These are phyloP conservation scores for Blastocystis sp. DNA, from an alignment of 352 stramenopile genomes.

Conservation along the genomic window DNA sequence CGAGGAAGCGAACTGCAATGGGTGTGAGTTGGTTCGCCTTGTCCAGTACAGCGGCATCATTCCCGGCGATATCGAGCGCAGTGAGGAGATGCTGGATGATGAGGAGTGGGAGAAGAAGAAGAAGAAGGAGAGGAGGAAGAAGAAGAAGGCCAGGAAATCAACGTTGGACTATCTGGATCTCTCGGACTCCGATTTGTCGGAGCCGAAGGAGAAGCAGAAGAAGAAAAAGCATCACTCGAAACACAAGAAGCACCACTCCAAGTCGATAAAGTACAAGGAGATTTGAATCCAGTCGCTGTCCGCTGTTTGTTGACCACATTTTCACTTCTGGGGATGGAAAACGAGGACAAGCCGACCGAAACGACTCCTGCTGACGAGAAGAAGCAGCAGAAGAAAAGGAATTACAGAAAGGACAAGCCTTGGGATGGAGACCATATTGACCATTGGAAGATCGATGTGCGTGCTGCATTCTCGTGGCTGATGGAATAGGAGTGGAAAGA, in stretches of 20 bases:
- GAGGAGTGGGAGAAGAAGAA: slow-evolving; percentile 38
- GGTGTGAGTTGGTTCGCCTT: background rate
- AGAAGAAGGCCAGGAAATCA: background rate
- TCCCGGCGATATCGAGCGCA: slow-evolving; percentile 9
- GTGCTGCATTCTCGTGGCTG: slow-evolving; percentile 76
- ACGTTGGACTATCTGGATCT: background rate
- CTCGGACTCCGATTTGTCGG: background rate
- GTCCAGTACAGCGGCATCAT: slow-evolving; percentile 37
- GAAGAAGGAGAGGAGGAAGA: background rate
- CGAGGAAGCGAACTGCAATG: background rate
- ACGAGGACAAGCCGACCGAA: slow-evolving; percentile 12
- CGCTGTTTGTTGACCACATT: background rate
- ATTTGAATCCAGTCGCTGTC: too few species aligned
- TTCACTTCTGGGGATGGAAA: slow-evolving; percentile 41
- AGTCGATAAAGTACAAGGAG: too few species aligned
- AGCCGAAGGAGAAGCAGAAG: background rate
- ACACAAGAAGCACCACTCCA: too few species aligned
- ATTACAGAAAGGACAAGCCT: slow-evolving; percentile 97
- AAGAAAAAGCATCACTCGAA: background rate
- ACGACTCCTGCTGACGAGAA: slow-evolving; percentile 28
- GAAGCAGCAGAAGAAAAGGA: slow-evolving; percentile 82
- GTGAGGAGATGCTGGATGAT: slow-evolving; percentile 31
- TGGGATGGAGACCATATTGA: slow-evolving; percentile 97
- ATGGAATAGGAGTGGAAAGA: slow-evolving; percentile 84
- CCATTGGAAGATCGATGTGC: slow-evolving; percentile 94